Evolutionary conservation across 768 basidiomycete genomes (phyloP), one percentile per base, ranked within the genome.

Genomic region (Cubamyces lactineus): DNA sequence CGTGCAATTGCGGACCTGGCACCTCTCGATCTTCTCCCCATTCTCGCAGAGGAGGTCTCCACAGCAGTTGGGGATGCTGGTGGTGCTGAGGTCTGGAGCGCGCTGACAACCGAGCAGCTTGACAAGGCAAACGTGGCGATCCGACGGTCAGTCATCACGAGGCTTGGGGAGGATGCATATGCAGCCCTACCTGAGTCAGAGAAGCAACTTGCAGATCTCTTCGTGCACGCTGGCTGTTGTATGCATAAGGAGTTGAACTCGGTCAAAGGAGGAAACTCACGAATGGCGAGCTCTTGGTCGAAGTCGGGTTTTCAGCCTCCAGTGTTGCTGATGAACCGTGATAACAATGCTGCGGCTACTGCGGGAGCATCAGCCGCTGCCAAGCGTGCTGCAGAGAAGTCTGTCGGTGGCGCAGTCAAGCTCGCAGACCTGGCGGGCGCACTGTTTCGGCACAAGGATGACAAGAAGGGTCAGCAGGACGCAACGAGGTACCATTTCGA

Each of bases 171-270:
- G 21, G 64, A 59, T 0, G 54, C 47, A 5, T 71, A 67, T 46
- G 54, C 41, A 1, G 34, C 39, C n/a, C 48, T 74, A 1, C 49
- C 69, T 0, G 52, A 50, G 5, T 15, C 26, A 2, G 66, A 72
- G 52, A 23, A 62, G 49, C 50, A 52, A 7, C 57, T 53, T 0
- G 58, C 73, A 0, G 54, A 70, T 12, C 64, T 77, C 1, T 78
- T 78, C 60, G 59, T 79, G 7, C 75, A 72, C 71, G 74, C 63
- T 23, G 76, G 76, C 1, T 79, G 78, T 62, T 74, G 72, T 47
- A 76, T 76, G 73, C 77, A 79, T 66, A 78, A 78, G 62, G 76
- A 77, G 24, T 65, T 68, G 43, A 79, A 78, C 54, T 63, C 66
- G 11, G 65, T 76, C 47, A 74, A 75, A 49, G 74, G 68, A 8